phyloP scores from a whole-genome alignment of 495 filamentous ascomycete species.

The Monascus purpureus region DNA sequence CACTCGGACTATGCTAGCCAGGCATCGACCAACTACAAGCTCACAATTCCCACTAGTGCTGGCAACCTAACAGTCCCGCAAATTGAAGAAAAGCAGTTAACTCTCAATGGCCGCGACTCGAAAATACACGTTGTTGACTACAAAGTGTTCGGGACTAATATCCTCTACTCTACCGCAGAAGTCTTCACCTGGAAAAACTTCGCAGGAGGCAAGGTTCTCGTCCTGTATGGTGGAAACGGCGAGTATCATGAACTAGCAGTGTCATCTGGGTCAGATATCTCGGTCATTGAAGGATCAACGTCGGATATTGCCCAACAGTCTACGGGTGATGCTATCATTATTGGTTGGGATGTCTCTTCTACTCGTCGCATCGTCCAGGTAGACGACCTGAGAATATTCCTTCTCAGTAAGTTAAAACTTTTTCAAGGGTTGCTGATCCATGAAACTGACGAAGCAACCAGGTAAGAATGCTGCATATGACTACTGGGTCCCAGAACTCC shows the following conservation, averaged over 20 bases:
- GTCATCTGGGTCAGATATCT: constrained; percentile 20
- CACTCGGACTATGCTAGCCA: constrained; percentile 47
- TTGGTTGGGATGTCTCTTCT: constrained; percentile 42
- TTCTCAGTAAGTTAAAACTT: constrained; percentile 28
- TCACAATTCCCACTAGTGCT: constrained; percentile 45
- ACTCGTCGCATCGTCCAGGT: constrained; percentile 41
- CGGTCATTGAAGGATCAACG: constrained; percentile 34
- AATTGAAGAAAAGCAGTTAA: constrained; percentile 43
- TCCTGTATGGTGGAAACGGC: constrained; percentile 56
- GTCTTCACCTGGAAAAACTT: constrained; percentile 59
- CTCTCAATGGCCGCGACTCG: constrained; percentile 57
- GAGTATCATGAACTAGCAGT: constrained; percentile 60
- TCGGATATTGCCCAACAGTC: constrained; percentile 26
- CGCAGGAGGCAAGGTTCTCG: constrained; percentile 42
- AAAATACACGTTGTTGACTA: constrained; percentile 69
- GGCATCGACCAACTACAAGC: constrained; percentile 42
- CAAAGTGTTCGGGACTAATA: constrained; percentile 42
- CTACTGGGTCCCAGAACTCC: constrained; percentile 53
- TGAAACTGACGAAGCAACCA: constrained; percentile 4
- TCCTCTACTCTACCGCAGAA: constrained; percentile 66
- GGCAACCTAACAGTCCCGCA: constrained; percentile 51
- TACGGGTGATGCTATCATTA: constrained; percentile 29
- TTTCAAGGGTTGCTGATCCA: neutral
- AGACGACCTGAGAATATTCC: constrained; percentile 39
- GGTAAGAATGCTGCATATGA: constrained; percentile 64